A percentile compares a stretch with the other conserved stretches of the same genome.
Evolutionary conservation across 108 stramenopile genomes (phyloP).

Genomic region (Cyclotella kingstonii): DNA sequence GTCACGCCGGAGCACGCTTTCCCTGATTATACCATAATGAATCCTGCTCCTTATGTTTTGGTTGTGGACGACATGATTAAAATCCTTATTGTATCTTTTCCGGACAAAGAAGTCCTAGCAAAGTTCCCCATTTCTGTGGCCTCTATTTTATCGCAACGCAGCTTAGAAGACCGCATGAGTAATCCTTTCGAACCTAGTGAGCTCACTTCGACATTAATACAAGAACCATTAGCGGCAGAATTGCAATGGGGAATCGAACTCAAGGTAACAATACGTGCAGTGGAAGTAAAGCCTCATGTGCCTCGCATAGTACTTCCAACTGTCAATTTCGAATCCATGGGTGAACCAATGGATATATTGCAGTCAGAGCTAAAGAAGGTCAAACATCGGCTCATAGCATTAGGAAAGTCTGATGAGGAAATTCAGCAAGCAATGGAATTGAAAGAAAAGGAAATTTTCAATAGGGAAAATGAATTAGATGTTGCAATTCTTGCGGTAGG

Average conservation of each 20-base stretch:
- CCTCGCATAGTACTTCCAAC: slow-evolving; percentile 8
- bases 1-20: neutral
- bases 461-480: slow-evolving; percentile 35
- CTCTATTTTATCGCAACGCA: slow-evolving; percentile 31
- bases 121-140: slow-evolving; percentile 45
- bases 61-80: slow-evolving; percentile 40
- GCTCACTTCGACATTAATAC: slow-evolving; percentile 36
- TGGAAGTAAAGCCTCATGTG: slow-evolving; percentile 37
- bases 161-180: slow-evolving; percentile 27
- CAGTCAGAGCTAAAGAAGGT: slow-evolving; percentile 3
- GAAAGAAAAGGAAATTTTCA: slow-evolving; percentile 18
- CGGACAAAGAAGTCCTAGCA: slow-evolving; percentile 34
- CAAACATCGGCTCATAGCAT: slow-evolving; percentile 10
- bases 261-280: slow-evolving; percentile 41
- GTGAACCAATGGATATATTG: slow-evolving; percentile 1
- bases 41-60: slow-evolving; percentile 28
- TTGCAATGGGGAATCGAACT: slow-evolving; percentile 41
- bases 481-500: slow-evolving; percentile 28
- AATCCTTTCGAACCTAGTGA: slow-evolving; percentile 45
- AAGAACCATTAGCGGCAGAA: slow-evolving; percentile 37
- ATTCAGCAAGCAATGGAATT: slow-evolving; percentile 19
- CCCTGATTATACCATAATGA: slow-evolving; percentile 9
- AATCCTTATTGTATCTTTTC: slow-evolving; percentile 37
- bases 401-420: slow-evolving; percentile 27
- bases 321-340: slow-evolving; percentile 6